phyloP scores from a whole-genome alignment of 179 eudicot genomes.

The Corrigiola litoralis region DNA sequence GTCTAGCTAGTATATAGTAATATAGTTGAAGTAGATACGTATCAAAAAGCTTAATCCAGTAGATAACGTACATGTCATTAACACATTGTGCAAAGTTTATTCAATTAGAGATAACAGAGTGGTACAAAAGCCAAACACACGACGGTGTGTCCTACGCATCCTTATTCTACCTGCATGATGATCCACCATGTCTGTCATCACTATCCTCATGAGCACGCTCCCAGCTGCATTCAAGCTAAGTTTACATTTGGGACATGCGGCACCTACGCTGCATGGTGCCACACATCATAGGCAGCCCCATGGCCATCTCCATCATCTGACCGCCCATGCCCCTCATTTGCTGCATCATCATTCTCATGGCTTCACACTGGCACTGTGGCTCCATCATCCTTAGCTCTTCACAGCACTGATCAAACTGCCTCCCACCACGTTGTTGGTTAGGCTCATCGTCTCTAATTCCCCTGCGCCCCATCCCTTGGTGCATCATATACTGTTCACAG shows the following conservation, averaged over 20 bases:
- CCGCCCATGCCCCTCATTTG: background rate
- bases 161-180: too few species aligned
- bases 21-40: too few species aligned
- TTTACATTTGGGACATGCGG: constrained; percentile 16
- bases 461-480: background rate
- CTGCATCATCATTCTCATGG: constrained; percentile 22
- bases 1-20: too few species aligned
- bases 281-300: constrained; percentile 25
- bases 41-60: too few species aligned
- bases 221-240: background rate
- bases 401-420: constrained; percentile 14
- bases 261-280: constrained; percentile 14
- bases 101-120: too few species aligned
- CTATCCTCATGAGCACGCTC: background rate
- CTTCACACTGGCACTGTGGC: constrained; percentile 23
- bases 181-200: too few species aligned
- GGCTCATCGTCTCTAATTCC: background rate
- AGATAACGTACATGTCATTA: too few species aligned
- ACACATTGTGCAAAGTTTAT: too few species aligned
- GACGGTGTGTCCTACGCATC: too few species aligned
- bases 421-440: background rate
- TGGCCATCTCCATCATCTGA: constrained; percentile 17
- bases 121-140: too few species aligned
- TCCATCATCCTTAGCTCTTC: constrained; percentile 16
- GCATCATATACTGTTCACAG: constrained; percentile 5